Base-by-base conservation (phyloP, 2,329 filamentous ascomycete species). In the Didymella sp. region DNA sequence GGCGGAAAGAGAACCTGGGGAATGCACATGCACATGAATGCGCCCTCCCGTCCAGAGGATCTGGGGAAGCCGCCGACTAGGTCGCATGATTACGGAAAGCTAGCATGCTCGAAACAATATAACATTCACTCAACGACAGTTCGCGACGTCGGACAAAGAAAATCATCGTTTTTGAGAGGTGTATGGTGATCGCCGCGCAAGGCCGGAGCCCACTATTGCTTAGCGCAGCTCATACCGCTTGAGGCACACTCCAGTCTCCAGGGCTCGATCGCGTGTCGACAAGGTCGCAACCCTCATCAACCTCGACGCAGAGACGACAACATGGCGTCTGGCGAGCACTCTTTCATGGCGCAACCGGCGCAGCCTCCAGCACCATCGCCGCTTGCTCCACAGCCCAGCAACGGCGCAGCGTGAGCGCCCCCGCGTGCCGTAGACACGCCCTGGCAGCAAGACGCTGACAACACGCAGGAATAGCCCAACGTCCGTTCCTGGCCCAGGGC, bases 321-420 rank as follows among this genome's bases (percentile, higher is more conserved):
- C 64, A 76, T 76, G 73, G 68, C 67, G 44, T 44, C 67, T 37
- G 68, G 72, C 65, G 74, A 77, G 61, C 71, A 75, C 61, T 75
- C 70, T 62, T 77, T 76, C 73, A 76, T 76, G 73, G 69, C 72
- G 45, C 66, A 60, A 40, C 59, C 72, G 40, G 62, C 63, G 53
- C 60, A 69, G 22, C 49, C 55, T n/a, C 47, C 68, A 8, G 61
- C 68, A n/a, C 67, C 69, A 25, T 66, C 60, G 44, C 63, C 72
- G 53, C 68, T 74, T 54, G 70, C 71, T 21, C 70, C 71, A 43
- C 70, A 72, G 58, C 71, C 72, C 55, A 70, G 65, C 66, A 71
- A 65, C 60, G 67, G 58, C 40, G 61, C 70, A 21, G 67, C 73
- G 73, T 76, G 71, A 56, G 49, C 50, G 38, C 50, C 50, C 49